Conservation (phyloP, 139 green algal species). For the Chlamydomonas urium region DNA sequence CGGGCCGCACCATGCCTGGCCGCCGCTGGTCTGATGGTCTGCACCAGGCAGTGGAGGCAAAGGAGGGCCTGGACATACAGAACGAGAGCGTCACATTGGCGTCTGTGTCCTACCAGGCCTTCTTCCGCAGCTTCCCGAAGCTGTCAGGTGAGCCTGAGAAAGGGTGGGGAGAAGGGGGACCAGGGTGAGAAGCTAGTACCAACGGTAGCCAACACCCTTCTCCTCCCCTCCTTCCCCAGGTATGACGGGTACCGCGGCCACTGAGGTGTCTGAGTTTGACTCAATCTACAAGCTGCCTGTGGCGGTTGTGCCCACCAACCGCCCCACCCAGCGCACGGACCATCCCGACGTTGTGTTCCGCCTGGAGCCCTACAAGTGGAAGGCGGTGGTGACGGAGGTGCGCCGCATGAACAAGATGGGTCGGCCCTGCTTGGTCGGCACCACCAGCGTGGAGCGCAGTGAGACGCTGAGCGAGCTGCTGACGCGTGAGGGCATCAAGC, state of each 20-base stretch:
- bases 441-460: constrained; percentile 87
- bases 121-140: constrained; percentile 70
- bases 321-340: constrained; percentile 59
- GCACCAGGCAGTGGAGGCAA: constrained; percentile 91
- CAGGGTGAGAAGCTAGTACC: too few species aligned
- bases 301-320: constrained; percentile 65
- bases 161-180: neutral
- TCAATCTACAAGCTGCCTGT: constrained; percentile 95
- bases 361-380: constrained; percentile 83
- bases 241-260: constrained; percentile 93
- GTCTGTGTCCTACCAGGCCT: constrained; percentile 93
- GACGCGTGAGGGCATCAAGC: constrained; percentile 64
- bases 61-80: constrained; percentile 94
- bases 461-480: constrained; percentile 81
- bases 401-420: constrained; percentile 88
- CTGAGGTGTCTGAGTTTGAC: constrained; percentile 92
- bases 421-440: constrained; percentile 89
- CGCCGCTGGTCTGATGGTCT: constrained; percentile 81
- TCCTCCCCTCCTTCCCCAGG: constrained; percentile 41
- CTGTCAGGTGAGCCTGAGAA: constrained; percentile 37
- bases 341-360: constrained; percentile 94
- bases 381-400: constrained; percentile 42
- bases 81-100: constrained; percentile 94
- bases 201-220: too few species aligned
- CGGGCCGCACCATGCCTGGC: constrained; percentile 88